Base-by-base conservation (phyloP, 2,329 filamentous ascomycete genomes). In the Sphaerulina vaccinii region DNA sequence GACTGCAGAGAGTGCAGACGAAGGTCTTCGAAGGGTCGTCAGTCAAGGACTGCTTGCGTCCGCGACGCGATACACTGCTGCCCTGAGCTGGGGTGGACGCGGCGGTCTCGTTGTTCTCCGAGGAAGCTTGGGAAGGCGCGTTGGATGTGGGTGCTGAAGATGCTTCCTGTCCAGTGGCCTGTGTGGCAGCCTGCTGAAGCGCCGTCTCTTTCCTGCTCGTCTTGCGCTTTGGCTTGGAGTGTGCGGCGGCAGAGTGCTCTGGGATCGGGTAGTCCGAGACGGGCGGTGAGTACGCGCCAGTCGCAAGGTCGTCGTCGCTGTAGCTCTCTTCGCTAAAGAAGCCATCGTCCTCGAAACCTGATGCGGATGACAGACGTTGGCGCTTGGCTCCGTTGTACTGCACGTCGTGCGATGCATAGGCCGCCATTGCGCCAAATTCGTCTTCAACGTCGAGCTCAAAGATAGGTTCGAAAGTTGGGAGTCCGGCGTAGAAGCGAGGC, bases 11-110 rank as follows among this genome's bases (percentile, higher is more conserved):
- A 51, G 91, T 90, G 76, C 93, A 99, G 55, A 96, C 89, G 59
- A 97, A 99, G 0, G 91, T 96, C 85, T 99, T 99, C 66, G 90
- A 95, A 1, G 93, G 93, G 66, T 99, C 93, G 68, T 97, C 93
- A 4, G 93, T 97, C 64, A 97, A 75, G 1, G 93, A 97, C 76
- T 99, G 93, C 84, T 99, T 99, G 73, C 93, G 91, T 54, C 93
- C 93, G 54, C 93, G 91, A 60, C 93, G 91, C 73, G 89, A 95
- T 62, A 87, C 82, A 8, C 87, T 86, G 52, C 70, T 55, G 27
- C 39, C 45, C 33, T 61, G 58, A 3, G 64, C 57, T 5, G 66
- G 64, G 6, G 66, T 68, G 21, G 57, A 45, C 15, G 65, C 63
- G n/a, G 56, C 51, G 19, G 62, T 65, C 52, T 65, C 65, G 38